A percentile compares a stretch with the other conserved stretches of the same genome.
Evolutionary conservation across 441 rosid species (phyloP).

Genomic region (Corymbia calophylla): DNA sequence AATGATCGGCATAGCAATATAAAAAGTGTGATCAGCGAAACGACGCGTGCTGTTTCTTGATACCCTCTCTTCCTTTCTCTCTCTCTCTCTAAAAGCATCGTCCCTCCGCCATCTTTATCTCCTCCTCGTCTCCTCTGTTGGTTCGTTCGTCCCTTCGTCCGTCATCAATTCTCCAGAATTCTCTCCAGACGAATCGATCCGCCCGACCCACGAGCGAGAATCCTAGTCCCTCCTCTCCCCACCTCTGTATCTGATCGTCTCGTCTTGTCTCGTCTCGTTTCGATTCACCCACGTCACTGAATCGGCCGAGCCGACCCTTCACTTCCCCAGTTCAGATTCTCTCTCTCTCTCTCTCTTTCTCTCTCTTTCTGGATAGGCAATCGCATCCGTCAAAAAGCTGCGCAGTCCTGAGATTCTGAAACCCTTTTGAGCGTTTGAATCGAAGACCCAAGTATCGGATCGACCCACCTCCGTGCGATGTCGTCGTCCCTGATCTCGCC

Average conservation of each 20-base stretch:
- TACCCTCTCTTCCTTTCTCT: conserved; percentile 9
- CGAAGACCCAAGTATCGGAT: neutral
- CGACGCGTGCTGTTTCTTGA: conserved; percentile 22
- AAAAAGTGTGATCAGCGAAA: conserved; percentile 8
- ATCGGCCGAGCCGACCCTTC: neutral
- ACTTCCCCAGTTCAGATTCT: neutral
- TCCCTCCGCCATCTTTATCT: neutral
- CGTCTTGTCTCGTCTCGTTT: neutral
- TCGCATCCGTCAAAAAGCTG: neutral
- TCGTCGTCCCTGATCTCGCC: neutral
- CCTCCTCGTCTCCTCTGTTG: neutral
- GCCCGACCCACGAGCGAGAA: neutral
- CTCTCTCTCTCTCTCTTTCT: neutral
- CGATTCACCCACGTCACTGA: neutral
- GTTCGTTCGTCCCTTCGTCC: neutral
- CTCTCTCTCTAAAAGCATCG: neutral
- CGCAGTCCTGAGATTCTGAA: neutral
- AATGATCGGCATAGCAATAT: neutral
- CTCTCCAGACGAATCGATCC: neutral
- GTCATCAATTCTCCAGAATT: neutral
- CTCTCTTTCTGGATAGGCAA: neutral
- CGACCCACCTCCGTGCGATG: neutral
- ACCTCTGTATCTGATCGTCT: neutral
- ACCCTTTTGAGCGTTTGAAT: neutral
- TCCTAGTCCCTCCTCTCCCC: neutral